These are phyloP conservation scores for Cutaneotrichosporon cutaneum DNA, from an alignment of 1,284 basidiomycete species.

Conservation along the genomic window DNA sequence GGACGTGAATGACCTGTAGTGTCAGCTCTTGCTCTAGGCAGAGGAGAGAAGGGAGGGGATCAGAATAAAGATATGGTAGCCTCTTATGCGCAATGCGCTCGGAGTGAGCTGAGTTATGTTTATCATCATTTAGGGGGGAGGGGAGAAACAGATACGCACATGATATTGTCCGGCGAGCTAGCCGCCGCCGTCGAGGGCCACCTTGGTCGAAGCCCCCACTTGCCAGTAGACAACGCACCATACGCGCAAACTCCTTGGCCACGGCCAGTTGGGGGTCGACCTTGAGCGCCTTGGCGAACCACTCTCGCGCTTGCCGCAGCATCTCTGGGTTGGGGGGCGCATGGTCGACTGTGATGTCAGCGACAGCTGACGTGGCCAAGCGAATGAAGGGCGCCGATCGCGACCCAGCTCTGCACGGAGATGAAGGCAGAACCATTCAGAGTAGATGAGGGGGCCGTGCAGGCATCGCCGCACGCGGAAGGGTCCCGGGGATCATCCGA, in stretches of 20 bases:
- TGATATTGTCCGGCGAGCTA: neutral
- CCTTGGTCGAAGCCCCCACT: neutral
- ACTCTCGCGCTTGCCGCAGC: slow-evolving; percentile 34
- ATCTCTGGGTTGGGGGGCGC: slow-evolving; percentile 13
- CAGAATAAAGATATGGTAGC: neutral
- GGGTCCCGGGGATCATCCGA: neutral
- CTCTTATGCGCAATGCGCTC: slow-evolving; percentile 1
- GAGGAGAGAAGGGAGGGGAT: neutral
- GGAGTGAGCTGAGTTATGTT: slow-evolving; percentile 1
- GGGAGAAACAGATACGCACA: neutral
- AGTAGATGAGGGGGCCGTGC: neutral
- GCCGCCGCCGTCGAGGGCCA: neutral
- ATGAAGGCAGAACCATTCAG: too few relatives aligned
- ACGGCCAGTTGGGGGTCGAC: slow-evolving; percentile 35
- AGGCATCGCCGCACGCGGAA: too few relatives aligned
- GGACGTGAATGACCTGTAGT: neutral
- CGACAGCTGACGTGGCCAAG: neutral
- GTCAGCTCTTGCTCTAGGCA: neutral
- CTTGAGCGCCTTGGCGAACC: slow-evolving; percentile 38
- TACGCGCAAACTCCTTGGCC: slow-evolving; percentile 32
- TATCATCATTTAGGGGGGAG: neutral
- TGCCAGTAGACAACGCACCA: slow-evolving; percentile 23
- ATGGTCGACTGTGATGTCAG: slow-evolving; percentile 5
- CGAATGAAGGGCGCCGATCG: neutral
- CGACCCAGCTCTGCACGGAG: neutral